These are phyloP conservation scores for Russula dissimulans DNA, from an alignment of 768 basidiomycete genomes.

Conservation along the genomic window DNA sequence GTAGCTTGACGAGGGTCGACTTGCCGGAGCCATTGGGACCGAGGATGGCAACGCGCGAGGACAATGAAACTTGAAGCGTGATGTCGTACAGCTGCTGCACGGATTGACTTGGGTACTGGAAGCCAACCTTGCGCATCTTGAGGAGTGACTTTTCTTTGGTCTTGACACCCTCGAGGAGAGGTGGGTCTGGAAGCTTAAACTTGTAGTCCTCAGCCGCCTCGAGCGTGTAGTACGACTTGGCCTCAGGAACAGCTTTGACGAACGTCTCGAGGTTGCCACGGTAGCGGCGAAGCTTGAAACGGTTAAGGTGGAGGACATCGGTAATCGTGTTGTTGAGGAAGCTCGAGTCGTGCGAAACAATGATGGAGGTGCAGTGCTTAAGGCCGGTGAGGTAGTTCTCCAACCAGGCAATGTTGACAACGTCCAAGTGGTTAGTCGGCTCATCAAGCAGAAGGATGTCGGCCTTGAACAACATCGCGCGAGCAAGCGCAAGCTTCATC, in stretches of 20 bases:
- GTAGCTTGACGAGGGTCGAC: constrained; percentile 92
- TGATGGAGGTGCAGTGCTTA: constrained; percentile 92
- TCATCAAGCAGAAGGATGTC: constrained; percentile 95
- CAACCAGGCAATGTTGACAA: constrained; percentile 96
- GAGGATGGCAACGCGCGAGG: constrained; percentile 95
- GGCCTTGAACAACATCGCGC: constrained; percentile 96
- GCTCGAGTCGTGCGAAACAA: constrained; percentile 94
- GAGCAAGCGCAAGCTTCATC: constrained; percentile 97
- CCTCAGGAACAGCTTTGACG: constrained; percentile 91
- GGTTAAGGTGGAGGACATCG: constrained; percentile 94
- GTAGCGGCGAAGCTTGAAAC: constrained; percentile 95
- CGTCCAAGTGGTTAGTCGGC: constrained; percentile 95
- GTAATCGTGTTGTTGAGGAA: constrained; percentile 99
- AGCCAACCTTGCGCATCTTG: constrained; percentile 97
- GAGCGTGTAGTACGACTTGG: constrained; percentile 95
- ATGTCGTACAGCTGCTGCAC: constrained; percentile 92
- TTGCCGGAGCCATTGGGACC: constrained; percentile 99
- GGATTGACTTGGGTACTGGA: constrained; percentile 84
- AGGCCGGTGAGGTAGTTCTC: constrained; percentile 86
- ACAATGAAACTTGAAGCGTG: constrained; percentile 92
- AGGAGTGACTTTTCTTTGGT: constrained; percentile 96
- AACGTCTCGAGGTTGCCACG: constrained; percentile 92
- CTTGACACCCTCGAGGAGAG: constrained; percentile 98
- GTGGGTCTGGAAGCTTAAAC: constrained; percentile 96
- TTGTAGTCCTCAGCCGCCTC: constrained; percentile 95